A percentile compares a stretch with the other conserved stretches of the same genome.
phyloP scores from a whole-genome alignment of 2,329 filamentous ascomycete species.

The Botrytis tulipae region DNA sequence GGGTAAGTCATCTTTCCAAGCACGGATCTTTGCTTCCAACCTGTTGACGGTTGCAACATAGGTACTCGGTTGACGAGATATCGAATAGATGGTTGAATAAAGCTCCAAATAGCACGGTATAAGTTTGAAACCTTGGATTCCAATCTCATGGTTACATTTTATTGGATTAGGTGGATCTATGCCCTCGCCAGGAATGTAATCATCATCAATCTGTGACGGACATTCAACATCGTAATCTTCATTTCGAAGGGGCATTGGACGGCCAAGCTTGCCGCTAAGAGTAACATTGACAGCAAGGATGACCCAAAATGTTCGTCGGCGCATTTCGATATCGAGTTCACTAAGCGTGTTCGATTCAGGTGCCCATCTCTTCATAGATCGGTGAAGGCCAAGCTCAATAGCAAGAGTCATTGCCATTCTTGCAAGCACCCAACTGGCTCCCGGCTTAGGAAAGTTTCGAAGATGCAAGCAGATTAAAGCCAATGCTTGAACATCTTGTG shows the following conservation, averaged over 20 bases:
- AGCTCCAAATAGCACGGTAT: constrained; percentile 69
- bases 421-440: constrained; percentile 67
- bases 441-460: constrained; percentile 76
- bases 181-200: constrained; percentile 56
- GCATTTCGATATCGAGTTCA: constrained; percentile 68
- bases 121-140: constrained; percentile 63
- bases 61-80: constrained; percentile 58
- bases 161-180: constrained; percentile 56
- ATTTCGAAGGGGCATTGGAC: constrained; percentile 70
- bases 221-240: constrained; percentile 79
- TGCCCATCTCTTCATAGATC: constrained; percentile 61
- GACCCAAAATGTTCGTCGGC: constrained; percentile 77
- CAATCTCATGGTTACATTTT: constrained; percentile 67
- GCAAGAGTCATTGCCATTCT: constrained; percentile 65
- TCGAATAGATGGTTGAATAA: constrained; percentile 73
- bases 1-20: constrained; percentile 65
- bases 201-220: constrained; percentile 69
- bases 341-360: constrained; percentile 44
- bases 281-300: constrained; percentile 64
- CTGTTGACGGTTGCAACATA: constrained; percentile 63
- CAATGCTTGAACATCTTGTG: constrained; percentile 71
- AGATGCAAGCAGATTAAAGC: constrained; percentile 70
- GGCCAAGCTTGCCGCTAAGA: constrained; percentile 72
- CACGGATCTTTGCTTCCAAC: constrained; percentile 62
- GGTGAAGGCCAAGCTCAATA: constrained; percentile 73